A percentile compares a stretch with the other conserved stretches of the same genome.
Conservation (phyloP, 1,139 yeast species). For the Debaryomyces nepalensis region DNA sequence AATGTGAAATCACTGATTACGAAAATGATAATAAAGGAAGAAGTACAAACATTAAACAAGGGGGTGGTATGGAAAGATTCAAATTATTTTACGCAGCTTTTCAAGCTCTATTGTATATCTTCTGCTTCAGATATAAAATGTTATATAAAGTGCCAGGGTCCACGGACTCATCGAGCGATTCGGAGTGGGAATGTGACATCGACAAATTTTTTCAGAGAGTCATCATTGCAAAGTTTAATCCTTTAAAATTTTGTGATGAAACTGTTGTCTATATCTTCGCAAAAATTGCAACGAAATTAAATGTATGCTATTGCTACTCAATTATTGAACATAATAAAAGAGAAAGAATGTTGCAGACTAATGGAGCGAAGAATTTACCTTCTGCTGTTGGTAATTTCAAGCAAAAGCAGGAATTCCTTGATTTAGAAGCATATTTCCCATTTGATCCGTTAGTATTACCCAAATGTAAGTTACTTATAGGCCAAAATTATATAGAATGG, state of each 20-base stretch:
- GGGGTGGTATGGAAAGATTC: conserved; percentile 77
- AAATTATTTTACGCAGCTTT: conserved; percentile 90
- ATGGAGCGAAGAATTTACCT: conserved; percentile 31
- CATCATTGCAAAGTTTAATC: conserved; percentile 88
- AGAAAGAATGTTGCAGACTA: conserved; percentile 53
- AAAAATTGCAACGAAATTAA: conserved; percentile 84
- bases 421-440: conserved; percentile 91
- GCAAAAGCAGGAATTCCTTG: conserved; percentile 78
- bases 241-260: conserved; percentile 89
- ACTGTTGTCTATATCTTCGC: conserved; percentile 95
- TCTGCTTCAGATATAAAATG: conserved; percentile 79
- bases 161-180: conserved; percentile 23
- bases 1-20: conserved; percentile 70
- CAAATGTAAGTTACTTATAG: conserved; percentile 53
- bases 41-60: conserved; percentile 19
- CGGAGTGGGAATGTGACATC: conserved; percentile 79
- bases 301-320: conserved; percentile 90
- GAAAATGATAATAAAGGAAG: conserved; percentile 21
- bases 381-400: conserved; percentile 46
- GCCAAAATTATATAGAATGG: conserved; percentile 82
- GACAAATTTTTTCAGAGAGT: conserved; percentile 88
- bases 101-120: conserved; percentile 88
- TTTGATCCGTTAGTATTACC: conserved; percentile 89
- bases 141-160: conserved; percentile 44
- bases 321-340: conserved; percentile 89